phyloP scores from a whole-genome alignment of 768 basidiomycete genomes.

The Macrocybe gigantea region DNA sequence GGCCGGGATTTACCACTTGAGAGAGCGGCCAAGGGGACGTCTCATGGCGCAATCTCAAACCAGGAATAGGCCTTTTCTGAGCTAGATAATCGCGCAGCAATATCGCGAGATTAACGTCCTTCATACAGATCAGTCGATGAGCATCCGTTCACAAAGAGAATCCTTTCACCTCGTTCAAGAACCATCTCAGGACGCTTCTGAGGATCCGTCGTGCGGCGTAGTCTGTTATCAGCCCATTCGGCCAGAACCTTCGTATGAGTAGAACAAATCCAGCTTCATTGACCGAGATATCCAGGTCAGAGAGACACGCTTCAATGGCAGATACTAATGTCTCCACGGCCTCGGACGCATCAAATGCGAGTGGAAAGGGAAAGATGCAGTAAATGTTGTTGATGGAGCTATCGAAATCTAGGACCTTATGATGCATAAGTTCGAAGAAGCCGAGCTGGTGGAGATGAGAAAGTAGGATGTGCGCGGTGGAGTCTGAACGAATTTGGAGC shows the following conservation, averaged over 20 bases:
- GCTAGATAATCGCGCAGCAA: constrained; percentile 68
- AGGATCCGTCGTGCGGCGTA: constrained; percentile 63
- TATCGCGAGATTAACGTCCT: constrained; percentile 38
- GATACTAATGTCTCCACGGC: constrained; percentile 70
- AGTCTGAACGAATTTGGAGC: constrained; percentile 50
- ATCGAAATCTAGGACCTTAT: constrained; percentile 30
- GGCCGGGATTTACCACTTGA: constrained; percentile 27
- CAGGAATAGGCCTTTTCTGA: constrained; percentile 52
- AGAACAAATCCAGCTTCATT: constrained; percentile 73
- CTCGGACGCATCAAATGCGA: constrained; percentile 64
- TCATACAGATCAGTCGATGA: too few species aligned
- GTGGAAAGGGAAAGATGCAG: constrained; percentile 63
- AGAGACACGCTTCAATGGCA: constrained; percentile 64
- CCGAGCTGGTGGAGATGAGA: constrained; percentile 58
- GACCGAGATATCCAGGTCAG: constrained; percentile 63
- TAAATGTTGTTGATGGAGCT: constrained; percentile 24
- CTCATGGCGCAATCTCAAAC: constrained; percentile 45
- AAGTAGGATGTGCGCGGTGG: constrained; percentile 46
- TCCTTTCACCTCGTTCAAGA: constrained; percentile 56
- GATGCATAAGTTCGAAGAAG: constrained; percentile 48
- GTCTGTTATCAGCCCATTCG: constrained; percentile 64
- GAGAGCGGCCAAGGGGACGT: constrained; percentile 50
- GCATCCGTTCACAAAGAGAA: too few species aligned
- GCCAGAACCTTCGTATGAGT: constrained; percentile 67
- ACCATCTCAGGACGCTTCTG: constrained; percentile 58